Conservation (phyloP, 192 early-diverging fungal genomes). For the Oehlia diaphana region DNA sequence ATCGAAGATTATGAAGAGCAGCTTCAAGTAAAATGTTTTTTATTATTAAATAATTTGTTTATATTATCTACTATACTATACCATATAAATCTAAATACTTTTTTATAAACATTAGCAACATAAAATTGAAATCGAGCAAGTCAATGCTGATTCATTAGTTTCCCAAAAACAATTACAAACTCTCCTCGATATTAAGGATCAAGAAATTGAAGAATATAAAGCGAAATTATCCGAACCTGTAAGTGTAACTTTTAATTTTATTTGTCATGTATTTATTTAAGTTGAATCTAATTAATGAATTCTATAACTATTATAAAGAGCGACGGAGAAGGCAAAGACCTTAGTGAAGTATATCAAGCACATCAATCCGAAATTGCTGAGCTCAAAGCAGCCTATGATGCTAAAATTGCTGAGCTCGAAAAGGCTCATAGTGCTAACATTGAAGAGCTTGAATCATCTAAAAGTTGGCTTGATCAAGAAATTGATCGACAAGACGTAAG, state of each 20-base stretch:
- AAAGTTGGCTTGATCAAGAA: slow-evolving; percentile 40
- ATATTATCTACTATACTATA: background rate
- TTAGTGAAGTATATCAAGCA: slow-evolving; percentile 24
- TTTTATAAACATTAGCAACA: background rate
- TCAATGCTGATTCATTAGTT: background rate
- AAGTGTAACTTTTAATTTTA: background rate
- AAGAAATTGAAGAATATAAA: slow-evolving; percentile 33
- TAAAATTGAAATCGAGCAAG: slow-evolving; percentile 27
- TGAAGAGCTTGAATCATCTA: background rate
- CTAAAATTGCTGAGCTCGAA: slow-evolving; percentile 34
- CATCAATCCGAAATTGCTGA: slow-evolving; percentile 20
- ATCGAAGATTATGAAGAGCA: background rate
- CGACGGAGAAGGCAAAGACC: background rate
- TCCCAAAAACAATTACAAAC: slow-evolving; percentile 26
- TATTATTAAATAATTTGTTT: background rate
- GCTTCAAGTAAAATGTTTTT: no score
- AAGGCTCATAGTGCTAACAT: slow-evolving; percentile 21
- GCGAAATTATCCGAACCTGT: background rate
- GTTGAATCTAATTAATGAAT: no score
- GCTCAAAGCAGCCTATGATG: slow-evolving; percentile 25
- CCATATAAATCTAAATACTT: no score
- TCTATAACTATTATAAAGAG: no score
- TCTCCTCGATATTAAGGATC: slow-evolving; percentile 29
- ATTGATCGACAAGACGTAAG: slow-evolving; percentile 39
- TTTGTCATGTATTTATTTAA: no score